Conservation (phyloP, 345 rosid species). For the Aurinia saxatilis region DNA sequence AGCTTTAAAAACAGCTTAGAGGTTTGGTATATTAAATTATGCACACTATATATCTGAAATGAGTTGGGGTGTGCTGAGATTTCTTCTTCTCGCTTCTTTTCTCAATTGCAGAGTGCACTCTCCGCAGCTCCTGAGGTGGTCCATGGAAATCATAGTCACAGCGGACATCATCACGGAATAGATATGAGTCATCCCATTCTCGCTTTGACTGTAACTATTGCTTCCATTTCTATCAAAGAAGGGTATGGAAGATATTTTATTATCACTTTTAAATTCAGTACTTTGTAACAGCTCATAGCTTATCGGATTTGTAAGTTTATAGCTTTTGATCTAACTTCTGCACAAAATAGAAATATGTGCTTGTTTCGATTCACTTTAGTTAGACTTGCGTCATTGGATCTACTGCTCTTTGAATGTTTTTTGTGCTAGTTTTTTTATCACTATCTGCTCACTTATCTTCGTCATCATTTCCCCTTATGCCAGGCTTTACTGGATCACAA, state of each 20-base stretch:
- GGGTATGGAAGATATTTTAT: constrained; percentile 65
- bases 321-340: neutral
- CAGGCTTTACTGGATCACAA: constrained; percentile 92
- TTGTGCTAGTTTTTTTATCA: neutral
- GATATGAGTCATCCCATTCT: constrained; percentile 76
- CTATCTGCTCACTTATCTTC: neutral
- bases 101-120: constrained; percentile 41
- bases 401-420: neutral
- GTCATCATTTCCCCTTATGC: neutral
- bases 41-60: neutral
- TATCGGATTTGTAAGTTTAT: neutral
- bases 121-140: constrained; percentile 45
- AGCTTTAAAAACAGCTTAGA: neutral
- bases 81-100: constrained; percentile 9
- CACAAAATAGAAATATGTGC: neutral
- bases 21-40: neutral
- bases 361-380: neutral
- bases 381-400: neutral
- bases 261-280: neutral
- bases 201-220: constrained; percentile 66
- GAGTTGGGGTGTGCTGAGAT: neutral
- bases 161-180: constrained; percentile 64
- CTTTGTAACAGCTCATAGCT: neutral
- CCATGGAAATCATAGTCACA: constrained; percentile 34
- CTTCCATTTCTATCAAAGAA: constrained; percentile 78